Evolutionary conservation across 164 flowering plant species (phyloP).

Genomic region (Berberis thunbergii): DNA sequence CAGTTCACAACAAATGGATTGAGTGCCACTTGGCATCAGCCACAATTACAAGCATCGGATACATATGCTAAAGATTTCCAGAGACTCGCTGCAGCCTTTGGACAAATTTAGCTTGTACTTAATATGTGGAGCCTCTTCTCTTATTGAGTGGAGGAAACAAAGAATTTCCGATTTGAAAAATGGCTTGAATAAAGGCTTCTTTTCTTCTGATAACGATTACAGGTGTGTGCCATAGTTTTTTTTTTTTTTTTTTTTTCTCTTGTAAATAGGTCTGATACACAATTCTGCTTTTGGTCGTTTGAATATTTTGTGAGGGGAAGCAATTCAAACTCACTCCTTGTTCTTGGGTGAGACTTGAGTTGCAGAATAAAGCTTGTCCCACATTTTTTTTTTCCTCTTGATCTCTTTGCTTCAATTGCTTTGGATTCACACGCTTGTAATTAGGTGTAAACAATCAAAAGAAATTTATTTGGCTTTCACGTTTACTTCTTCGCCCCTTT

Average conservation of each 20-base stretch:
- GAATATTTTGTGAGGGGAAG: slow-evolving; percentile 16
- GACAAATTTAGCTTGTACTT: slow-evolving; percentile 38
- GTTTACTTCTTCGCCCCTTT: not conserved
- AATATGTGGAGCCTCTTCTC: slow-evolving; percentile 11
- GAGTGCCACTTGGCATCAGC: slow-evolving; percentile 30
- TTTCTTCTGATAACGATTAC: slow-evolving; percentile 13
- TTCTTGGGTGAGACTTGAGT: slow-evolving; percentile 16
- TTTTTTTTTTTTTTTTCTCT: slow-evolving; percentile 18
- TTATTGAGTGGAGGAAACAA: slow-evolving; percentile 6
- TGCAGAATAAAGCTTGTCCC: slow-evolving; percentile 24
- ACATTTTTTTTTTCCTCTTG: not conserved
- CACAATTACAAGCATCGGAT: slow-evolving; percentile 29
- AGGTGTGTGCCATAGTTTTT: slow-evolving; percentile 44
- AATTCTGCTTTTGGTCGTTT: slow-evolving; percentile 13
- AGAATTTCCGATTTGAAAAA: slow-evolving; percentile 16
- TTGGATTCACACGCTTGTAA: slow-evolving; percentile 9
- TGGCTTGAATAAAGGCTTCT: slow-evolving; percentile 20
- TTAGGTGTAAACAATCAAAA: slow-evolving; percentile 1
- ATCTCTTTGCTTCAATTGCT: slow-evolving; percentile 10
- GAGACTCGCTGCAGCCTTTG: slow-evolving; percentile 39
- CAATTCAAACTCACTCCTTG: slow-evolving; percentile 5
- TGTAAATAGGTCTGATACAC: slow-evolving; percentile 41
- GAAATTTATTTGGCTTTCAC: not conserved
- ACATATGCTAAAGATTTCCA: slow-evolving; percentile 35
- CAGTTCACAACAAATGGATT: slow-evolving; percentile 23